Evolutionary conservation across 192 early-diverging fungal genomes (phyloP).

Genomic region (Linnemannia exigua): DNA sequence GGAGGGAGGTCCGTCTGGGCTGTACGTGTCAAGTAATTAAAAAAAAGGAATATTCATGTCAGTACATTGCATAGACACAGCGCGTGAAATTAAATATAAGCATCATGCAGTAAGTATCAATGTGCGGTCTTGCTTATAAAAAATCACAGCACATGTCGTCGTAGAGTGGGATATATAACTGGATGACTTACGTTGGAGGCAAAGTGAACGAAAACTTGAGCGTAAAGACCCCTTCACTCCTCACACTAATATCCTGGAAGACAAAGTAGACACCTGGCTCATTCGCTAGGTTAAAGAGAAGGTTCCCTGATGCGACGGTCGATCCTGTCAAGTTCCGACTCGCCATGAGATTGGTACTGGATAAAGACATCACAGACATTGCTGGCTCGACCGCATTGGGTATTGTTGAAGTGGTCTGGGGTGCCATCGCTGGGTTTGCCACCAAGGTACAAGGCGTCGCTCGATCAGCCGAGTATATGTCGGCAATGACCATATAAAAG

Average conservation of each 20-base stretch:
- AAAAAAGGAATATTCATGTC: slow-evolving; percentile 9
- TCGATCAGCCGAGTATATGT: slow-evolving; percentile 63
- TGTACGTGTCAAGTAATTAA: not conserved
- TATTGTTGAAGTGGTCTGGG: slow-evolving; percentile 6
- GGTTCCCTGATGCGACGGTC: slow-evolving; percentile 74
- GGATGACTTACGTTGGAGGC: slow-evolving; percentile 66
- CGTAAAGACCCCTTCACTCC: slow-evolving; percentile 80
- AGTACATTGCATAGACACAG: not conserved
- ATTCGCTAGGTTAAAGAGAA: slow-evolving; percentile 75
- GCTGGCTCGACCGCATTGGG: slow-evolving; percentile 13
- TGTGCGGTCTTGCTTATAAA: no score
- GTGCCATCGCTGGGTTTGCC: slow-evolving; percentile 43
- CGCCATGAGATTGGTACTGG: slow-evolving; percentile 27
- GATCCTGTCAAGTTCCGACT: slow-evolving; percentile 81
- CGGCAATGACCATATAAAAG: slow-evolving; percentile 63
- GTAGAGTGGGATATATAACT: slow-evolving; percentile 25
- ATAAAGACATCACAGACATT: slow-evolving; percentile 6
- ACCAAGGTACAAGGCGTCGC: slow-evolving; percentile 60
- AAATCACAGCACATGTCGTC: no score
- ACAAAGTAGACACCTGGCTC: slow-evolving; percentile 82
- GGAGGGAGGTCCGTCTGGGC: slow-evolving; percentile 27
- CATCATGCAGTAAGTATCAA: no score
- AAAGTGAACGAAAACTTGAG: slow-evolving; percentile 79
- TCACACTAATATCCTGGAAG: slow-evolving; percentile 84
- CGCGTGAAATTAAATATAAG: no score